Evolutionary conservation across 2,329 filamentous ascomycete species (phyloP), one percentile per base, ranked within the genome.

Genomic region (Fusarium chaquense): DNA sequence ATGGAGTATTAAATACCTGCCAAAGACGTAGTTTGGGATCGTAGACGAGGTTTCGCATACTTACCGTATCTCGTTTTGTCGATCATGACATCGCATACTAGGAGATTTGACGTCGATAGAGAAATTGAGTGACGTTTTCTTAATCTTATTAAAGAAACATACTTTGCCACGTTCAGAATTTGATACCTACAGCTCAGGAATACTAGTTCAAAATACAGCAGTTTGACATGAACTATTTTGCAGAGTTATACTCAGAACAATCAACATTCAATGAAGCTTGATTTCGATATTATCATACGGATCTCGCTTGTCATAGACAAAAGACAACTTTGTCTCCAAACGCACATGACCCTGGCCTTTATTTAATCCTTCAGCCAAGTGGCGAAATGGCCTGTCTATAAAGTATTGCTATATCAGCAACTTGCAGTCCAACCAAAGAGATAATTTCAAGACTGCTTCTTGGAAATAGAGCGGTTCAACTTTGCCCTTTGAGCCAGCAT

Each of bases 401-500:
- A 22, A 5, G n/a, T 22, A 22, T 15, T 22, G 11, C n/a, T 15
- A 22, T 15, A 40, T 24, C 20, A 22, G 20, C 22, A 22, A 22
- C 20, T 20, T 41, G 11, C 0, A 41, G 6, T 2, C 7, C 0
- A 22, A 41, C 4, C 16, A 7, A 20, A 9, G 3, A 6, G 2
- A 12, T 3, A 24, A 32, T 12, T 32, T 66, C 12, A 67, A 4
- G n/a, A 3, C 2, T 58, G 22, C 18, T 65, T 69, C 12, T 54
- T 44, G 12, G 15, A 13, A 4, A 2, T 51, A 8, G 30, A 1
- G 0, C 61, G 51, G 20, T 49, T 51, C 18, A 63, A 5, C 35
- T 73, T 72, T 1, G 70, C 67, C n/a, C 70, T 49, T 15, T 73
- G 71, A n/a, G 59, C 11, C 4, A 73, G 22, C 71, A 73, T 73